phyloP scores from a whole-genome alignment of 1,284 basidiomycete genomes.

The Cyathus olla region DNA sequence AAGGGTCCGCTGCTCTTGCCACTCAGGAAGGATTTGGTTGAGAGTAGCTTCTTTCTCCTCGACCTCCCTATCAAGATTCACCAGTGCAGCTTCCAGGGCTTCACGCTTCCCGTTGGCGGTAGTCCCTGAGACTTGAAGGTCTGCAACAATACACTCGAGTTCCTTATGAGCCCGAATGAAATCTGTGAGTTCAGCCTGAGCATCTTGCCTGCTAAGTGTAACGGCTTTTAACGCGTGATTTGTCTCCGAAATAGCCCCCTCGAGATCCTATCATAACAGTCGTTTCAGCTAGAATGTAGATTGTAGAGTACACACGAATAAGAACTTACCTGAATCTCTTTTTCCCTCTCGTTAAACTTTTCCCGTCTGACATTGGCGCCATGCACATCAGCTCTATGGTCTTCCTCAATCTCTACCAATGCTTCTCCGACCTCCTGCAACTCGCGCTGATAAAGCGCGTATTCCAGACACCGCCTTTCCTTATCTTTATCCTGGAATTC shows the following conservation, averaged over 20 bases:
- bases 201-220: slow-evolving; percentile 75
- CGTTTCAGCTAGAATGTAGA: background rate
- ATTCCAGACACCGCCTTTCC: slow-evolving; percentile 95
- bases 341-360: slow-evolving; percentile 87
- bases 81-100: slow-evolving; percentile 77
- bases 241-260: slow-evolving; percentile 78
- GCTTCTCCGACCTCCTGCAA: slow-evolving; percentile 89
- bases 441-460: slow-evolving; percentile 93
- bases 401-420: slow-evolving; percentile 87
- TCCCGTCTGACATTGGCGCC: slow-evolving; percentile 84
- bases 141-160: slow-evolving; percentile 86
- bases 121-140: slow-evolving; percentile 75
- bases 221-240: slow-evolving; percentile 82
- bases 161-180: slow-evolving; percentile 84
- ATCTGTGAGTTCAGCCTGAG: slow-evolving; percentile 83
- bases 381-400: slow-evolving; percentile 86
- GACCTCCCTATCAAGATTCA: slow-evolving; percentile 70
- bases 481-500: slow-evolving; percentile 97
- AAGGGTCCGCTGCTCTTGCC: slow-evolving; percentile 64
- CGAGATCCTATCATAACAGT: slow-evolving; percentile 65
- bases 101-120: slow-evolving; percentile 73
- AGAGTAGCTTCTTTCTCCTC: slow-evolving; percentile 72
- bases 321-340: slow-evolving; percentile 78
- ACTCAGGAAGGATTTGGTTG: slow-evolving; percentile 72
- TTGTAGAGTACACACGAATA: background rate